Percentiles rank a stretch among this genome's conserved stretches.
Conservation (phyloP, 768 basidiomycete genomes). For the Gymnopilus dilepis region DNA sequence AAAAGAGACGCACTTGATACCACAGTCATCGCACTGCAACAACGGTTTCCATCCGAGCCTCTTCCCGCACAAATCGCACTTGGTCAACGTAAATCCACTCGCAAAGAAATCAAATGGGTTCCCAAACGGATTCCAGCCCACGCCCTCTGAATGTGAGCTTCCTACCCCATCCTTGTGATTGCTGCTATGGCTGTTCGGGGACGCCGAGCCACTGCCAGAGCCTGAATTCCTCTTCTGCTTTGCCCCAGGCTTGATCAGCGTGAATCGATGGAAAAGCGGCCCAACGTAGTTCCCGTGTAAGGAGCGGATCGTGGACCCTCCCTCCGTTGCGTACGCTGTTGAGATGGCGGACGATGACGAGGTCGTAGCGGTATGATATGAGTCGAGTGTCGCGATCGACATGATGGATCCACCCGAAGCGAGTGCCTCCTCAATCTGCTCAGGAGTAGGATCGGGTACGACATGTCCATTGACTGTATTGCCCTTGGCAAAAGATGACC, state of each 20-base stretch:
- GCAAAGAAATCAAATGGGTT: conserved; percentile 82
- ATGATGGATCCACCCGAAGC: conserved; percentile 40
- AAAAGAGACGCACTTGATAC: conserved; percentile 56
- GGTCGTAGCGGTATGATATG: conserved; percentile 67
- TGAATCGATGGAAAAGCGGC: conserved; percentile 82
- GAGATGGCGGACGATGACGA: conserved; percentile 53
- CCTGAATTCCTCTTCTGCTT: conserved; percentile 50
- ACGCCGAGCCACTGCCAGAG: conserved; percentile 10
- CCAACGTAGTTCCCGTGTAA: conserved; percentile 44
- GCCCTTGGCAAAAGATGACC: conserved; percentile 15
- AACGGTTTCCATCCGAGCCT: conserved; percentile 86
- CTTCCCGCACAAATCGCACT: conserved; percentile 85
- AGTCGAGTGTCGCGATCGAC: conserved; percentile 63
- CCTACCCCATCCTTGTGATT: conserved; percentile 11
- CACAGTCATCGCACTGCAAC: conserved; percentile 90
- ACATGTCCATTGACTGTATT: conserved; percentile 13
- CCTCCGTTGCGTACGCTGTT: conserved; percentile 73
- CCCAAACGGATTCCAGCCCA: conserved; percentile 65
- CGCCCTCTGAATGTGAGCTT: conserved; percentile 22
- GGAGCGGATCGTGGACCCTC: conserved; percentile 69
- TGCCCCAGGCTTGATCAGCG: conserved; percentile 77
- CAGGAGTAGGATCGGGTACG: too few species aligned
- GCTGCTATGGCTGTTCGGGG: conserved; percentile 54
- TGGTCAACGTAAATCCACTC: conserved; percentile 70
- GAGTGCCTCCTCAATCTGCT: too few species aligned